Evolutionary conservation across 2,329 filamentous ascomycete genomes (phyloP).

Genomic region (Fusarium odoratissimum): DNA sequence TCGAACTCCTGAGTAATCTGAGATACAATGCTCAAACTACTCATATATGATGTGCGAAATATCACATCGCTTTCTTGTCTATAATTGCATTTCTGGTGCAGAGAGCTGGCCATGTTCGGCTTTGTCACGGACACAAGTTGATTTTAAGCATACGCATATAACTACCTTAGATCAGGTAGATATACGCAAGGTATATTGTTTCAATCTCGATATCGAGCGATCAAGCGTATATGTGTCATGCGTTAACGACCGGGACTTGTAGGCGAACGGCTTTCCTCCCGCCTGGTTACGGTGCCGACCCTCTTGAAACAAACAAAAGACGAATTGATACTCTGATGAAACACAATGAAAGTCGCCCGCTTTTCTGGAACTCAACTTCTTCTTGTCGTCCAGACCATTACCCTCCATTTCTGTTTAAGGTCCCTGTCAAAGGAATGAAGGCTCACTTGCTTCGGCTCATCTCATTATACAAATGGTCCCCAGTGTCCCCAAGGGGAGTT

Average conservation of each 20-base stretch:
- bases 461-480: not conserved
- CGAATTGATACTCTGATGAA: constrained; percentile 17
- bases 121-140: not conserved
- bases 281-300: not conserved
- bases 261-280: not conserved
- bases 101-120: not conserved
- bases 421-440: not conserved
- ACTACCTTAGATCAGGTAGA: not conserved
- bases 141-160: not conserved
- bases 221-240: constrained; percentile 4
- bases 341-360: not conserved
- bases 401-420: not conserved
- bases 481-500: not conserved
- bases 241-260: not conserved
- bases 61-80: not conserved
- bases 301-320: constrained; percentile 25
- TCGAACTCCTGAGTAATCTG: not conserved
- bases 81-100: not conserved
- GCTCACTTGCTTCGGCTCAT: not conserved
- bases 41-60: not conserved
- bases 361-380: not conserved
- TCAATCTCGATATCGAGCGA: constrained; percentile 26
- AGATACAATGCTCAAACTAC: not conserved
- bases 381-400: not conserved
- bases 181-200: constrained; percentile 13